Evolutionary conservation across 345 rosid genomes (phyloP).

Genomic region (Camelina neglecta): DNA sequence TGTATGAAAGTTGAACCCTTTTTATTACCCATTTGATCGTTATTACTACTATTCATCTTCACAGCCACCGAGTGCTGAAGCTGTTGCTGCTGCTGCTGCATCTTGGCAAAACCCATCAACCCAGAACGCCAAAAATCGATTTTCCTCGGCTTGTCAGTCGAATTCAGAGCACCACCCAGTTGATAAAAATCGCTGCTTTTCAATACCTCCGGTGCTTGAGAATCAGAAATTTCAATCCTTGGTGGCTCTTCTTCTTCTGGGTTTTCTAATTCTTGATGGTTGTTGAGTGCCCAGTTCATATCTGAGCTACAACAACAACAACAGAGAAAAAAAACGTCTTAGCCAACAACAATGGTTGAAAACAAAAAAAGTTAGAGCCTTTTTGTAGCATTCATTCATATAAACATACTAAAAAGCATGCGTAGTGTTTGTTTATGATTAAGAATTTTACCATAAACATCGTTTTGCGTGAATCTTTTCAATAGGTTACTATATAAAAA

Average conservation of each 20-base stretch:
- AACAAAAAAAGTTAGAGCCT: slow-evolving; percentile 18
- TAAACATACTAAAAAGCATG: slow-evolving; percentile 32
- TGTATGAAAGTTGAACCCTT: slow-evolving; percentile 74
- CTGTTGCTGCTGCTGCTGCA: slow-evolving; percentile 56
- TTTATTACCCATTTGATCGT: slow-evolving; percentile 62
- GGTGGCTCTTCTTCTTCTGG: slow-evolving; percentile 34
- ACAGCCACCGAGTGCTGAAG: slow-evolving; percentile 63
- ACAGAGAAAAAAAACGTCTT: slow-evolving; percentile 8
- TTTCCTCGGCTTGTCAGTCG: slow-evolving; percentile 20
- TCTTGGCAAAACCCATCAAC: slow-evolving; percentile 64
- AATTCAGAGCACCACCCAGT: slow-evolving; percentile 11
- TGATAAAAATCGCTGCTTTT: slow-evolving; percentile 35
- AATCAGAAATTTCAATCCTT: slow-evolving; percentile 11
- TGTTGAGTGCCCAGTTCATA: slow-evolving; percentile 56
- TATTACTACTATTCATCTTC: slow-evolving; percentile 47
- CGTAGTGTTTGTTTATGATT: slow-evolving; percentile 37
- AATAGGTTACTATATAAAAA: not conserved
- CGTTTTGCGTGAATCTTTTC: slow-evolving; percentile 50
- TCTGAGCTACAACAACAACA: slow-evolving; percentile 51
- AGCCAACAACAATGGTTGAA: slow-evolving; percentile 1
- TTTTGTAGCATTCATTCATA: slow-evolving; percentile 11
- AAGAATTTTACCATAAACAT: slow-evolving; percentile 51
- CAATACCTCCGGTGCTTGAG: not conserved
- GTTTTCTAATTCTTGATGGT: slow-evolving; percentile 33
- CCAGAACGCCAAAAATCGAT: slow-evolving; percentile 41